Conservation (phyloP, 208 protist genomes). For the Wallacemonas rigidus region DNA sequence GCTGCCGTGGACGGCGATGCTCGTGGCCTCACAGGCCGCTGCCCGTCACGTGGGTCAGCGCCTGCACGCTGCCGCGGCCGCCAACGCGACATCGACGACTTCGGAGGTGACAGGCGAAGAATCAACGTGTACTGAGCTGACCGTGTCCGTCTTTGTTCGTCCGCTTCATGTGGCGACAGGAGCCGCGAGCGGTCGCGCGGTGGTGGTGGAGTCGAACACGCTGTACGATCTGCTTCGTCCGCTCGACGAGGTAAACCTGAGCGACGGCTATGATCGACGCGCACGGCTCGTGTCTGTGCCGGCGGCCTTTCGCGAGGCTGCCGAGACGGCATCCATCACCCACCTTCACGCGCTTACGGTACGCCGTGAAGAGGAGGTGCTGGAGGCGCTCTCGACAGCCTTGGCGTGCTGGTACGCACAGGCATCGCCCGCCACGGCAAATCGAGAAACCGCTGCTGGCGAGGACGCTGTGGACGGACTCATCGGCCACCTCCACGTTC, state of each 20-base stretch:
- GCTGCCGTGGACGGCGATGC: background rate
- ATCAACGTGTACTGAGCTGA: background rate
- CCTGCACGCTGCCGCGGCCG: background rate
- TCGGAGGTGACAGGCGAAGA: background rate
- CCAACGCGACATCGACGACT: background rate
- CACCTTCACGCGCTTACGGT: background rate
- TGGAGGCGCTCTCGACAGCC: conserved; percentile 4
- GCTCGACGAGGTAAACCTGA: background rate
- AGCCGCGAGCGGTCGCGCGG: no score
- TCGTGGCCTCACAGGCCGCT: background rate
- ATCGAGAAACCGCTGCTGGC: no score
- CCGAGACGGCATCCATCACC: background rate
- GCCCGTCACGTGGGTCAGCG: conserved; percentile 5
- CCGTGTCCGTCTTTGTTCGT: conserved; percentile 5
- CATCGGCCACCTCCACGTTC: conserved; percentile 8
- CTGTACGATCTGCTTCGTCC: background rate
- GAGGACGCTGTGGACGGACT: background rate
- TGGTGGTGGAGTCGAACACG: background rate
- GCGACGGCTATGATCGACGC: background rate
- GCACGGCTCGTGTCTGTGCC: background rate
- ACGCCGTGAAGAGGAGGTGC: conserved; percentile 8
- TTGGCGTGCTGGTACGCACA: conserved; percentile 1
- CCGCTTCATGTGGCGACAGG: background rate
- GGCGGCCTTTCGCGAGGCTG: background rate
- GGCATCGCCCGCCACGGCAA: background rate